phyloP scores from a whole-genome alignment of 495 filamentous ascomycete species.

The Aspergillus haitiensis region DNA sequence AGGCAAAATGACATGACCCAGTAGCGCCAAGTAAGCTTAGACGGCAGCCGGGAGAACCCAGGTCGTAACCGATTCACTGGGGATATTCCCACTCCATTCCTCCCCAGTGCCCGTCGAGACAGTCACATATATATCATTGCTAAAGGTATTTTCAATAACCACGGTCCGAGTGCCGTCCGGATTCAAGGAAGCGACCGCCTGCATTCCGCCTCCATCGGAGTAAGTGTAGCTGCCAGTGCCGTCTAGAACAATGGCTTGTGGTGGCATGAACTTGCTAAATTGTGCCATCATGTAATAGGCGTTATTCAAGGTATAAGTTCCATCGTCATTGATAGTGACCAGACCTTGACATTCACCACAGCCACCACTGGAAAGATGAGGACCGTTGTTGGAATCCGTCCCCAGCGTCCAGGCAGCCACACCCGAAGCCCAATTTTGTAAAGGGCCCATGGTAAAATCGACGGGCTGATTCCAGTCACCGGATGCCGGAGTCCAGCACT shows the following conservation, averaged over 20 bases:
- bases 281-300: conserved; percentile 61
- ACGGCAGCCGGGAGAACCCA: conserved; percentile 48
- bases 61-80: conserved; percentile 50
- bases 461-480: conserved; percentile 51
- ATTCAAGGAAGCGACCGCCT: conserved; percentile 52
- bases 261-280: conserved; percentile 57
- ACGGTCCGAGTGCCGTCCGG: conserved; percentile 53
- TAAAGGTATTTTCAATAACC: conserved; percentile 55
- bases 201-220: conserved; percentile 40
- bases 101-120: conserved; percentile 43
- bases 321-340: conserved; percentile 47
- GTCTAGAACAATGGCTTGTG: conserved; percentile 47
- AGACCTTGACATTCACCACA: conserved; percentile 52
- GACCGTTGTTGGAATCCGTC: conserved; percentile 51
- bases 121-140: conserved; percentile 50
- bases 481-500: conserved; percentile 53
- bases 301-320: conserved; percentile 42
- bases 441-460: conserved; percentile 55
- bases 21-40: neutral
- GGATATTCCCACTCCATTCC: conserved; percentile 53
- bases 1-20: no score
- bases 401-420: conserved; percentile 56
- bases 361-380: conserved; percentile 49
- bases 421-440: conserved; percentile 58
- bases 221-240: conserved; percentile 51